Percentiles rank a stretch among this genome's conserved stretches.
Conservation (phyloP, 2,329 filamentous ascomycete species). For the Neofusicoccum parvum region DNA sequence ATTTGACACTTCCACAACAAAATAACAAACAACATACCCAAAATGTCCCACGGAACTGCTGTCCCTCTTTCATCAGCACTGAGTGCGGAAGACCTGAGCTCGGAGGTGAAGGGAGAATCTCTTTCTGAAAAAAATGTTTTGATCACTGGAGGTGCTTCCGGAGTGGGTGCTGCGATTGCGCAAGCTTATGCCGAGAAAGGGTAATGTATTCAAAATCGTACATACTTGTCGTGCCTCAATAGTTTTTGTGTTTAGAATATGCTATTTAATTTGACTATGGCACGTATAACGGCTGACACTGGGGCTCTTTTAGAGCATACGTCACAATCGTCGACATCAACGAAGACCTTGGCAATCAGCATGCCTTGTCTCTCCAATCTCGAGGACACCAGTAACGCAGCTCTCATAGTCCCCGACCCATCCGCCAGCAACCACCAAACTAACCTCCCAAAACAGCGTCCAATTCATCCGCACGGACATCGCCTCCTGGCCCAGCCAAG, state of each 20-base stretch:
- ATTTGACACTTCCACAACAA: too few relatives aligned
- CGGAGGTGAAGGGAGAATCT: background rate
- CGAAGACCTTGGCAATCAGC: constrained; percentile 24
- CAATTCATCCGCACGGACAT: constrained; percentile 37
- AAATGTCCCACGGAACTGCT: background rate
- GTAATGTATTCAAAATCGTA: background rate
- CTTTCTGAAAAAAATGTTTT: constrained; percentile 4
- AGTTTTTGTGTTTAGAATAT: too few relatives aligned
- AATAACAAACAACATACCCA: background rate
- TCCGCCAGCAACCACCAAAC: background rate
- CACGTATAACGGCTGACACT: background rate
- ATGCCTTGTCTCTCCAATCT: constrained; percentile 23
- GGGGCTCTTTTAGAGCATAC: constrained; percentile 22
- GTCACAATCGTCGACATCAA: constrained; percentile 33
- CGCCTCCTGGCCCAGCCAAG: constrained; percentile 32
- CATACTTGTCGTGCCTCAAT: background rate
- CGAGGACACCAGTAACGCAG: constrained; percentile 22
- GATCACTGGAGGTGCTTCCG: constrained; percentile 16
- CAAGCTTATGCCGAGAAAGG: background rate
- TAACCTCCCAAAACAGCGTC: constrained; percentile 22
- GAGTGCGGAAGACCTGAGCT: background rate
- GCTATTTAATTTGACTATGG: background rate
- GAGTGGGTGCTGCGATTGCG: background rate
- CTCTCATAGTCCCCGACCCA: too few relatives aligned
- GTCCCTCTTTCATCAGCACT: background rate